Evolutionary conservation across 2,329 filamentous ascomycete genomes (phyloP).

Genomic region (Biscogniauxia marginata): DNA sequence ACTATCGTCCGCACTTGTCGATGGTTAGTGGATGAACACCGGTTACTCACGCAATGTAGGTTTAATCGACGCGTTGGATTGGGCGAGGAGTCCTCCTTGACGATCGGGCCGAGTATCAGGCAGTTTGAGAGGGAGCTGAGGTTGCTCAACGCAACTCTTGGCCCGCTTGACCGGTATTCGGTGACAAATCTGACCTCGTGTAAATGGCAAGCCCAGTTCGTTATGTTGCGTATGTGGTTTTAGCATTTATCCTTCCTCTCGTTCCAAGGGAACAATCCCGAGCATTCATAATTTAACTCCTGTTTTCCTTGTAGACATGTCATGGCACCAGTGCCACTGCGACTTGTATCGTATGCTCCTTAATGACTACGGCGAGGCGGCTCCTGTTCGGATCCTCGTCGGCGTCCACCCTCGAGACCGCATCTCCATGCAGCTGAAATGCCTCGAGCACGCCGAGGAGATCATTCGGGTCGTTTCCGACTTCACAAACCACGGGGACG

Average conservation of each 20-base stretch:
- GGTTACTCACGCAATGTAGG: conserved; percentile 10
- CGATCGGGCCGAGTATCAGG: conserved; percentile 24
- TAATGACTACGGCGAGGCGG: conserved; percentile 40
- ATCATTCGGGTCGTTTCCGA: conserved; percentile 37
- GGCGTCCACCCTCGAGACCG: conserved; percentile 29
- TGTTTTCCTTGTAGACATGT: conserved; percentile 22
- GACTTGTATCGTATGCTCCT: conserved; percentile 45
- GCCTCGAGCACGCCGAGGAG: conserved; percentile 38
- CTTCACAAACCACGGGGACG: conserved; percentile 25
- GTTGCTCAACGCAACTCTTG: conserved; percentile 17
- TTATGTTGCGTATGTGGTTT: conserved; percentile 28
- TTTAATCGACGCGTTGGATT: conserved; percentile 30
- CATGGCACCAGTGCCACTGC: conserved; percentile 43
- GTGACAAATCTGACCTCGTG: conserved; percentile 20
- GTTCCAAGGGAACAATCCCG: not conserved
- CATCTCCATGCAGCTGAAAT: conserved; percentile 31
- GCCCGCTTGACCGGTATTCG: conserved; percentile 24
- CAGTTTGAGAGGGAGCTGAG: conserved; percentile 28
- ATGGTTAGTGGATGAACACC: not conserved
- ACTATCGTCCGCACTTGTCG: not conserved
- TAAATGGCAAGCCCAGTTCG: conserved; percentile 26
- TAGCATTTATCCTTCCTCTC: not conserved
- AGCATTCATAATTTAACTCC: too few species aligned
- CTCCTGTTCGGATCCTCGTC: conserved; percentile 32
- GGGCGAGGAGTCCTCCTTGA: conserved; percentile 25